Percentiles rank a stretch among this genome's conserved stretches.
These are phyloP conservation scores for Neurospora hispaniola DNA, from an alignment of 495 filamentous ascomycete genomes.

Conservation along the genomic window DNA sequence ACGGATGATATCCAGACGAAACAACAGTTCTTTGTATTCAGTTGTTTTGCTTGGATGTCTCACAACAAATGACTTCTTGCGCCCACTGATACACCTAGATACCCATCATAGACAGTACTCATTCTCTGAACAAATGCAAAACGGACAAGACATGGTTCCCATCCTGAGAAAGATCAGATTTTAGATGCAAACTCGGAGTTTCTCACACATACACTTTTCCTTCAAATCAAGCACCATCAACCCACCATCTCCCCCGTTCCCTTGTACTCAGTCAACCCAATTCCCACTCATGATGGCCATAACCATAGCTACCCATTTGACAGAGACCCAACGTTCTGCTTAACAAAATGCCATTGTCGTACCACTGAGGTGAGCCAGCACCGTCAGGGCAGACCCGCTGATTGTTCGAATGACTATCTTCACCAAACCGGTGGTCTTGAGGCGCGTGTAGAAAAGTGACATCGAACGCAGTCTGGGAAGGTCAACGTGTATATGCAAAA, in stretches of 20 bases:
- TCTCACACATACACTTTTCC: neutral
- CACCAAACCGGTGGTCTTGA: neutral
- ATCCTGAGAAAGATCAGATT: neutral
- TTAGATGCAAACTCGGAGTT: neutral
- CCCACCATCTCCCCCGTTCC: neutral
- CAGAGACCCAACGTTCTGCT: neutral
- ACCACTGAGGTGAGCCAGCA: neutral
- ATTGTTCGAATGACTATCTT: neutral
- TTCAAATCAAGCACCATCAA: neutral
- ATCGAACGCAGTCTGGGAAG: neutral
- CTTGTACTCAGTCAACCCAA: neutral
- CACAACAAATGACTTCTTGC: neutral
- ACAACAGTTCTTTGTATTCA: neutral
- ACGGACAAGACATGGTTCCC: neutral
- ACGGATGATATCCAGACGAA: neutral
- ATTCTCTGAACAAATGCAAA: neutral
- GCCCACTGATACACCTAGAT: neutral
- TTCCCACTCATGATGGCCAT: neutral
- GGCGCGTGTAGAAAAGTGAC: neutral
- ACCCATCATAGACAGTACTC: neutral
- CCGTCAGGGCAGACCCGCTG: neutral
- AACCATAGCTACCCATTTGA: neutral
- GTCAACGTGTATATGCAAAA: neutral
- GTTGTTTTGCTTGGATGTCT: neutral
- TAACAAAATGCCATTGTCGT: neutral